Evolutionary conservation across 345 rosid genomes (phyloP).

Genomic region (thale cress (Arabidopsis thaliana)): DNA sequence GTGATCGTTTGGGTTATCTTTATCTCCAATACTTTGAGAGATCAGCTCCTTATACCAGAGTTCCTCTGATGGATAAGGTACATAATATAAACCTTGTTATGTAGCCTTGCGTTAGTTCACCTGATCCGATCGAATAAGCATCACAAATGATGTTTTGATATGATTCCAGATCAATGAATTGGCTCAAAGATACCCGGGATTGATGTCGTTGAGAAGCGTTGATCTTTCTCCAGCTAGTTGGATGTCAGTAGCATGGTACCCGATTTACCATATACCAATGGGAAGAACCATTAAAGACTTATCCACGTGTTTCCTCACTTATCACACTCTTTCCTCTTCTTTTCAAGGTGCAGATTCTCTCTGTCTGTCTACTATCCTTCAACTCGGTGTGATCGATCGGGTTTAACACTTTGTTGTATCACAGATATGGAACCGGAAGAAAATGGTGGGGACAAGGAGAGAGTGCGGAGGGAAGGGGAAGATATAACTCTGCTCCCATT

Average conservation of each 20-base stretch:
- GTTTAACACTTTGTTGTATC: background rate
- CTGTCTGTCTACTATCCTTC: background rate
- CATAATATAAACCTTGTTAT: background rate
- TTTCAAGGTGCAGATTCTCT: slow-evolving; percentile 70
- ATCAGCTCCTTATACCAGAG: slow-evolving; percentile 89
- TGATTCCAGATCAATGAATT: slow-evolving; percentile 70
- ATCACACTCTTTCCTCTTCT: slow-evolving; percentile 94
- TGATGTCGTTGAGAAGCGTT: slow-evolving; percentile 88
- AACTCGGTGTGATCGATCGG: background rate
- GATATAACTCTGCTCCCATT: slow-evolving; percentile 68
- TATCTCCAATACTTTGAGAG: slow-evolving; percentile 86
- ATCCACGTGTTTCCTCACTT: slow-evolving; percentile 93
- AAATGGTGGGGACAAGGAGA: slow-evolving; percentile 53
- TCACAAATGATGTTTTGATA: background rate
- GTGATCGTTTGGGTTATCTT: slow-evolving; percentile 76
- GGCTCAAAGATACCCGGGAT: slow-evolving; percentile 69
- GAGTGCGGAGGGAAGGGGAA: slow-evolving; percentile 60
- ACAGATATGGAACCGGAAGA: slow-evolving; percentile 67
- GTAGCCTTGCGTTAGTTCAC: background rate
- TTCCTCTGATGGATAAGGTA: slow-evolving; percentile 99
- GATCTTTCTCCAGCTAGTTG: slow-evolving; percentile 99
- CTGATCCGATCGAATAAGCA: background rate
- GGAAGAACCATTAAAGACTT: slow-evolving; percentile 95
- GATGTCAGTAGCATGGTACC: slow-evolving; percentile 99
- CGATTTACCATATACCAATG: slow-evolving; percentile 98